Conservation (phyloP, 495 filamentous ascomycete genomes). For the Trichoderma reesei region DNA sequence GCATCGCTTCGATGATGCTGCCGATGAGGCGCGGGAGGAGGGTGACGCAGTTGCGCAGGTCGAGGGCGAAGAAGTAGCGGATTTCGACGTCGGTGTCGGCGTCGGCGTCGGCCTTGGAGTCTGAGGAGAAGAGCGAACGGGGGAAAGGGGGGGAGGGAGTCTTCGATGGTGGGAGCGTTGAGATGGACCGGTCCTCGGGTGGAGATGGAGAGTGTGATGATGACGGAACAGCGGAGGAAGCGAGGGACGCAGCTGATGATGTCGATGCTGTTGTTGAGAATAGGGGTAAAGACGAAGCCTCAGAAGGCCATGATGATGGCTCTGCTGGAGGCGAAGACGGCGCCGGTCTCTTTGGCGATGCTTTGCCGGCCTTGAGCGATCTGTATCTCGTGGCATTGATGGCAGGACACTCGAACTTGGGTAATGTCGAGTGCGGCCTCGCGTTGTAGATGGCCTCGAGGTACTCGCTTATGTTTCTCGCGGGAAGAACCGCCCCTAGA, state of each 20-base stretch:
- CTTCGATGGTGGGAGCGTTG: not conserved
- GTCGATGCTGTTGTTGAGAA: not conserved
- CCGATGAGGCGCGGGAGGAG: constrained; percentile 40
- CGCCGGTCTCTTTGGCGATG: not conserved
- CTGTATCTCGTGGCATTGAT: not conserved
- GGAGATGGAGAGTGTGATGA: no score
- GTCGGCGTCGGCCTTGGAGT: not conserved
- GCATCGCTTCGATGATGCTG: constrained; percentile 34
- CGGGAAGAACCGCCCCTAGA: not conserved
- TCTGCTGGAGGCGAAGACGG: not conserved
- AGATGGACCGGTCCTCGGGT: not conserved
- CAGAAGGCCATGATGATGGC: not conserved
- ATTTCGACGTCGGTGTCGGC: not conserved
- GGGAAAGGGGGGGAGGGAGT: not conserved
- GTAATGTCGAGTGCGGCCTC: not conserved
- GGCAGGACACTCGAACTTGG: not conserved
- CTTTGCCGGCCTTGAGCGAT: not conserved
- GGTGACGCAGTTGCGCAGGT: constrained; percentile 30
- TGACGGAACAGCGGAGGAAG: no score
- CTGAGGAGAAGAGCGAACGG: not conserved
- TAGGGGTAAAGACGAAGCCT: not conserved
- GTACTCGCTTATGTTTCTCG: not conserved
- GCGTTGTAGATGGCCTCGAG: not conserved
- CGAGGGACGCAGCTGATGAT: not conserved
- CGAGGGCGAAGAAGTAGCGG: constrained; percentile 40